These are phyloP conservation scores for Globisporangium apiculatum DNA, from an alignment of 352 stramenopile genomes.

Conservation along the genomic window DNA sequence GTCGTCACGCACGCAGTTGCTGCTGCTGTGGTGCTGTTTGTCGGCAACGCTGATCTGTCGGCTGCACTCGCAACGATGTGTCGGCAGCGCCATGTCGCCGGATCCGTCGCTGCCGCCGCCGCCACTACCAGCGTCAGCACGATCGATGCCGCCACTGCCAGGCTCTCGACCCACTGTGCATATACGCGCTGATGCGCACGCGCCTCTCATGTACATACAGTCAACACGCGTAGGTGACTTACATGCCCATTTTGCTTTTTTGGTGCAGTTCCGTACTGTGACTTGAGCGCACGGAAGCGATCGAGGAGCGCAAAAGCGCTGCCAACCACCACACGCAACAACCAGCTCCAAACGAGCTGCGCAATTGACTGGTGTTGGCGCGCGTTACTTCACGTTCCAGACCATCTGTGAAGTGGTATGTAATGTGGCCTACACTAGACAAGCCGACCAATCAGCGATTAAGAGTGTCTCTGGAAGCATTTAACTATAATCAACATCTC, in stretches of 20 bases:
- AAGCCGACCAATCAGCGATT: conserved; percentile 5
- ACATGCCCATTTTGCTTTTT: conserved; percentile 84
- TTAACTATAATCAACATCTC: no score
- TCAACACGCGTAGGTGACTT: conserved; percentile 25
- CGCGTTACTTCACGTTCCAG: no score
- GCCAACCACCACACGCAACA: conserved; percentile 10
- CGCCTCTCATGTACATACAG: neutral
- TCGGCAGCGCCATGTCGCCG: neutral
- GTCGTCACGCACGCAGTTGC: neutral
- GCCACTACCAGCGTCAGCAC: neutral
- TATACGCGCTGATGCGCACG: no score
- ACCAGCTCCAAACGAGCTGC: conserved; percentile 4
- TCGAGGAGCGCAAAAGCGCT: conserved; percentile 27
- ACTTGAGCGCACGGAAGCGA: conserved; percentile 9
- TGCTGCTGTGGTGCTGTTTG: neutral
- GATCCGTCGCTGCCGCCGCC: neutral
- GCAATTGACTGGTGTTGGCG: conserved; percentile 29
- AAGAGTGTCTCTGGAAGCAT: neutral
- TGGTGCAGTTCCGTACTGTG: conserved; percentile 86
- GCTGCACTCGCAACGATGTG: neutral
- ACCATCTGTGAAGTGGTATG: no score
- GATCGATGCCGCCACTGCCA: neutral
- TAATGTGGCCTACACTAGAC: no score
- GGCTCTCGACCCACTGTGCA: no score
- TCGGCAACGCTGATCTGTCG: no score